These are phyloP conservation scores for Penicillium sp. DNA, from an alignment of 2,329 filamentous ascomycete genomes.

Conservation along the genomic window DNA sequence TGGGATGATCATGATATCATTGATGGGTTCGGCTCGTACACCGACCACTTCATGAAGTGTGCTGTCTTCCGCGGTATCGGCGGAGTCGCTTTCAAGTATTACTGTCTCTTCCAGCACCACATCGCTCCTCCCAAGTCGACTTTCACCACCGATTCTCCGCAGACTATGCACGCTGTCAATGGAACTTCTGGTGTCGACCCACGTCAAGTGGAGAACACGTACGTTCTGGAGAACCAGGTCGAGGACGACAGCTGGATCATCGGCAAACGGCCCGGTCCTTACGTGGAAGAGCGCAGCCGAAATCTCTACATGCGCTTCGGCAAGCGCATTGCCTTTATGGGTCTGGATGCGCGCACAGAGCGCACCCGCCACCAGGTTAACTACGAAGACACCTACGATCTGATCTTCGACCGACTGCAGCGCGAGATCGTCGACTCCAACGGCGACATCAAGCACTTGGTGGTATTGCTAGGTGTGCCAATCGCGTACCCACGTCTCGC, in stretches of 20 bases:
- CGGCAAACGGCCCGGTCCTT: conserved; percentile 67
- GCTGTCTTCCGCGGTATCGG: conserved; percentile 64
- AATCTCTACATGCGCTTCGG: conserved; percentile 63
- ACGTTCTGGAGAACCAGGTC: conserved; percentile 58
- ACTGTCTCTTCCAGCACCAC: conserved; percentile 70
- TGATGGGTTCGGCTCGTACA: conserved; percentile 65
- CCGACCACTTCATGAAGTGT: conserved; percentile 65
- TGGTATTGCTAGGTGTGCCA: conserved; percentile 66
- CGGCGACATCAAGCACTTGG: conserved; percentile 59
- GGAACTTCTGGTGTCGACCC: conserved; percentile 59
- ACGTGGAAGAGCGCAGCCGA: conserved; percentile 60
- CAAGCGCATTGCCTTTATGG: conserved; percentile 61
- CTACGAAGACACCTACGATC: conserved; percentile 64
- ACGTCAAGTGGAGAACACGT: conserved; percentile 70
- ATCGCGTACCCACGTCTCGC: conserved; percentile 73
- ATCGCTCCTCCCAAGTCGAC: conserved; percentile 79
- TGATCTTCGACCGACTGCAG: conserved; percentile 57
- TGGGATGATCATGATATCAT: conserved; percentile 68
- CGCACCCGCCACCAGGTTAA: conserved; percentile 92
- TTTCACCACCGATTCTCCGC: conserved; percentile 71
- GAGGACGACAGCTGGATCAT: conserved; percentile 75
- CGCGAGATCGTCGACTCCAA: conserved; percentile 51
- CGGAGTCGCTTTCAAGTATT: conserved; percentile 58
- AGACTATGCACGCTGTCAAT: conserved; percentile 50
- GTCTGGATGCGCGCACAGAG: conserved; percentile 62